Evolutionary conservation across 495 filamentous ascomycete genomes (phyloP).

Genomic region (Neurospora sp.): DNA sequence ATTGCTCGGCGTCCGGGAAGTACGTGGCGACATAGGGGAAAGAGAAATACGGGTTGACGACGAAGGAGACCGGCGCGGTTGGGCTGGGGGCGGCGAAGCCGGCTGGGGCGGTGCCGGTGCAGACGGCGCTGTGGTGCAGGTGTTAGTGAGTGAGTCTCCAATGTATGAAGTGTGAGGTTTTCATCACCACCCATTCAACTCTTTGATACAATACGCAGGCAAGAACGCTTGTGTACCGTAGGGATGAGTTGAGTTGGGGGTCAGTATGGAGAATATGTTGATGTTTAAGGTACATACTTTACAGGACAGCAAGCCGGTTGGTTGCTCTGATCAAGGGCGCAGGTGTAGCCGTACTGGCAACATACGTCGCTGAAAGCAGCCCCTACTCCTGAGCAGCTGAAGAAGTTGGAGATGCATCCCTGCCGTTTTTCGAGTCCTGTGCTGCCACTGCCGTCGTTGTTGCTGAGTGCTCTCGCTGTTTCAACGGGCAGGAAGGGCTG

Average conservation of each 20-base stretch:
- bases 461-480: conserved; percentile 7
- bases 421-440: conserved; percentile 13
- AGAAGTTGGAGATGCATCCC: conserved; percentile 28
- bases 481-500: conserved; percentile 22
- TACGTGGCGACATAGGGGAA: conserved; percentile 59
- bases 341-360: conserved; percentile 34
- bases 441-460: not conserved
- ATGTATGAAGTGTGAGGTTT: not conserved
- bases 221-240: not conserved
- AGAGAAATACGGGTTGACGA: conserved; percentile 49
- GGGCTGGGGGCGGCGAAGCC: conserved; percentile 36
- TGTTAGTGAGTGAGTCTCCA: not conserved
- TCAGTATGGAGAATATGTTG: not conserved
- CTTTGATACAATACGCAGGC: not conserved
- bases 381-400: conserved; percentile 32
- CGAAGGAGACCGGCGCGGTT: conserved; percentile 29
- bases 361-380: conserved; percentile 30
- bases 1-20: conserved; percentile 51
- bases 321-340: conserved; percentile 30
- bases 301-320: conserved; percentile 37
- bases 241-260: not conserved
- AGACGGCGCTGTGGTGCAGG: conserved; percentile 25
- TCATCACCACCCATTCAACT: not conserved
- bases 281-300: conserved; percentile 20
- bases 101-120: conserved; percentile 35